Evolutionary conservation across 208 protist species (phyloP).

Genomic region (Crithidia acanthocephali): DNA sequence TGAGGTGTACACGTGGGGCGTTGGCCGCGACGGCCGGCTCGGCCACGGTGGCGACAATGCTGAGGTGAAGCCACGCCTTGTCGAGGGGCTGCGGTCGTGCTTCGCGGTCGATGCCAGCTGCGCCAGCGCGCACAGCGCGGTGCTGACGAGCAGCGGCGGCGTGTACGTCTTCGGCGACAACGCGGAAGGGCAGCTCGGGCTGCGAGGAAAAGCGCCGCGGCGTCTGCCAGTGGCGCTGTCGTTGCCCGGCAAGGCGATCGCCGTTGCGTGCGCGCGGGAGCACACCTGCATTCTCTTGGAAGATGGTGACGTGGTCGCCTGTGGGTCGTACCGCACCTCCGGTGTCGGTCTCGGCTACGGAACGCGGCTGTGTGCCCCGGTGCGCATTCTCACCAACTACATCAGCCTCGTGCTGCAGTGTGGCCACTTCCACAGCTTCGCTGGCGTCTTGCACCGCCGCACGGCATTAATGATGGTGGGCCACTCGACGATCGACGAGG

Average conservation of each 20-base stretch:
- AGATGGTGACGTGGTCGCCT: slow-evolving; percentile 77
- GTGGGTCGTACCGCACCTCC: slow-evolving; percentile 47
- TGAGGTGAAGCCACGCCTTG: slow-evolving; percentile 45
- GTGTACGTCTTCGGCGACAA: slow-evolving; percentile 84
- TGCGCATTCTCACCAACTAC: slow-evolving; percentile 60
- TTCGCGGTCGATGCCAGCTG: slow-evolving; percentile 66
- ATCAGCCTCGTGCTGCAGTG: slow-evolving; percentile 50
- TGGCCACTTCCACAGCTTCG: slow-evolving; percentile 46
- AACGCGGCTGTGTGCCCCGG: slow-evolving; percentile 33
- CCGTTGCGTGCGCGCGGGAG: slow-evolving; percentile 55
- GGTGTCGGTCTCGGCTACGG: slow-evolving; percentile 59
- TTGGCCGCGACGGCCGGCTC: slow-evolving; percentile 55
- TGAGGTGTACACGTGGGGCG: slow-evolving; percentile 77
- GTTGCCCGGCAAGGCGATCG: slow-evolving; percentile 57
- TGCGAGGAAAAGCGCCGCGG: slow-evolving; percentile 30
- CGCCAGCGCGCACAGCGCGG: slow-evolving; percentile 59
- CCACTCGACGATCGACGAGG: slow-evolving; percentile 37
- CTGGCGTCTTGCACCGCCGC: slow-evolving; percentile 44
- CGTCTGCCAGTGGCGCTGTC: slow-evolving; percentile 36
- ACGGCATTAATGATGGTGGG: slow-evolving; percentile 46
- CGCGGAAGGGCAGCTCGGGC: slow-evolving; percentile 62
- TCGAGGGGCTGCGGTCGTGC: slow-evolving; percentile 46
- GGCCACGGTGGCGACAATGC: slow-evolving; percentile 57
- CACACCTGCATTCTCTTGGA: slow-evolving; percentile 70
- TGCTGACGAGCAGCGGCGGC: slow-evolving; percentile 56